Evolutionary conservation across 768 basidiomycete species (phyloP), one percentile per base, ranked within the genome.

Genomic region (Russula sp.): DNA sequence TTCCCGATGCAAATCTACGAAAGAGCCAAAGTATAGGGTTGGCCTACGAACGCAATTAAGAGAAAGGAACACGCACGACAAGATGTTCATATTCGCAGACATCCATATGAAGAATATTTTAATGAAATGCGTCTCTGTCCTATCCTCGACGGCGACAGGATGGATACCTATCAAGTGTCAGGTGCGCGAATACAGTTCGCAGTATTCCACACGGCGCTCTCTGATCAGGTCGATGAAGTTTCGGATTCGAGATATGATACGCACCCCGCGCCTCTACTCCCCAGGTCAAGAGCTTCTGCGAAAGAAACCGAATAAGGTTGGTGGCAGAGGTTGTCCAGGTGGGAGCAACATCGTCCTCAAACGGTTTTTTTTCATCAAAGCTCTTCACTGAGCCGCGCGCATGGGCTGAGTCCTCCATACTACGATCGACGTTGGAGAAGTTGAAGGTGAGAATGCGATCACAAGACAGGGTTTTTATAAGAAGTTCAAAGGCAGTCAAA

Each of bases 1-100:
- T 78, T 0, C 81, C 81, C 5, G 81, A 72, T 20, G 79, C 81
- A 67, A 81, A 80, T n/a, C 79, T 79, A 55, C 40, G 26, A 32
- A 9, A n/a, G n/a, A n/a, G n/a, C n/a, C 48, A 13, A 20, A 26
- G 11, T 18, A 56, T 10, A 42, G 18, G 40, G 28, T 3, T 5
- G 10, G 42, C 13, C 32, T 2, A 54, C 16, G 18, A 16, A 11
- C 1, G 24, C 8, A n/a, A 6, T 11, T 3, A 6, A 18, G 30
- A 6, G 36, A 34, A 16, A 6, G 18, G 26, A 3, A 65, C 71
- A 50, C 61, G 57, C 32, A 79, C 76, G 78, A 77, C 30, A 79
- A 65, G 55, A 79, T 78, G 57, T 78, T 78, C 64, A 74, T 72
- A 68, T 79, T 79, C 14, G 71, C 70, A 5, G 78, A 78, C 18